A percentile compares a stretch with the other conserved stretches of the same genome.
Evolutionary conservation across 2,329 filamentous ascomycete genomes (phyloP).

Genomic region (Cercospora zeae-maydis): DNA sequence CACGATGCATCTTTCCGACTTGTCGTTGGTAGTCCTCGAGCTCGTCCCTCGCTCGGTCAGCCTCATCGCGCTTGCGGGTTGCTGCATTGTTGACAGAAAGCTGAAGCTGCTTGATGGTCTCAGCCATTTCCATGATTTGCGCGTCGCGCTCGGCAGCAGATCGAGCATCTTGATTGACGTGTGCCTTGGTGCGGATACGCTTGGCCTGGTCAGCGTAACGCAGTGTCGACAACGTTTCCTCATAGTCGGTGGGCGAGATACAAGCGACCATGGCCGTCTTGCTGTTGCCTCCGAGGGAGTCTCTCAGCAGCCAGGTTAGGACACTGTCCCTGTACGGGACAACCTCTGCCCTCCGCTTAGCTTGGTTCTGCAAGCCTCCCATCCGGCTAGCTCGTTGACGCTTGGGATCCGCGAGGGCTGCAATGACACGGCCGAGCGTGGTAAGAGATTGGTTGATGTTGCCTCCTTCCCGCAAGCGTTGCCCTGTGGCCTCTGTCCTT

Average conservation of each 20-base stretch:
- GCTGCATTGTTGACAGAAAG: constrained; percentile 60
- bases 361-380: constrained; percentile 42
- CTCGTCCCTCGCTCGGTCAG: constrained; percentile 70
- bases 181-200: constrained; percentile 87
- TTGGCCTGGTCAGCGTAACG: constrained; percentile 98
- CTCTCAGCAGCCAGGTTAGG: constrained; percentile 83
- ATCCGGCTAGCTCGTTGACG: constrained; percentile 42
- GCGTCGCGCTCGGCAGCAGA: constrained; percentile 90
- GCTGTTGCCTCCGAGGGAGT: constrained; percentile 91
- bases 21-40: constrained; percentile 93
- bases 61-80: constrained; percentile 69
- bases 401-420: constrained; percentile 74
- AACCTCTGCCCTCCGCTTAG: constrained; percentile 52
- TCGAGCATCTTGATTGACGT: constrained; percentile 93
- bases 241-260: constrained; percentile 91
- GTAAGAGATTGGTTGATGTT: constrained; percentile 99
- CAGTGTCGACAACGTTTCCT: constrained; percentile 92
- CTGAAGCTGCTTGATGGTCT: constrained; percentile 85
- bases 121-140: constrained; percentile 90
- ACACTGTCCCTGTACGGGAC: constrained; percentile 92
- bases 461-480: constrained; percentile 84
- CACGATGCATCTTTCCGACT: constrained; percentile 82
- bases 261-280: constrained; percentile 99
- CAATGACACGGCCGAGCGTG: constrained; percentile 91
- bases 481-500: constrained; percentile 89